Base-by-base conservation (phyloP, 768 basidiomycete species). In the Suillus tomentosus region DNA sequence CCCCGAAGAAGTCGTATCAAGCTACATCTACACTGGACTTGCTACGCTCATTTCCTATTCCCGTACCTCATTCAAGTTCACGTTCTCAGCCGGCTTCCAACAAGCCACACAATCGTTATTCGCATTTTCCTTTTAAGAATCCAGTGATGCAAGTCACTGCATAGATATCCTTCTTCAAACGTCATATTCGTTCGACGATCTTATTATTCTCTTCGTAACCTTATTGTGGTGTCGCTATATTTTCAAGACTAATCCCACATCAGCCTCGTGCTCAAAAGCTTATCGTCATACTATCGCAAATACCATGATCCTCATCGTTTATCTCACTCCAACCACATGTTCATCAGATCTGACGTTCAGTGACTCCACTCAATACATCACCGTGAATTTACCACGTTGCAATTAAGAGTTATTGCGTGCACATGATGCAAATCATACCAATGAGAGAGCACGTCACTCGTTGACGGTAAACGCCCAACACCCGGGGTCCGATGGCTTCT, bases 1-100 rank as follows among this genome's bases (percentile, higher is more conserved):
- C 70, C 14, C 34, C 69, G 7, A 74, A 76, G 31, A 76, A 63
- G 48, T 64, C 75, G 17, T 70, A 75, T 39, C 60, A 65, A 11
- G 8, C 64, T 27, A 31, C 70, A n/a, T 73, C 80, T 22, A 77
- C 79, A 8, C 73, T 79, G 51, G 84, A 85, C 1, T 66, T 85
- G 3, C 76, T 85, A 34, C 76, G 79, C 57, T 74, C 82, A 17
- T 85, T 85, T 58, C 84, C 84, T 34, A 69, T 85, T 65, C 82
- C 84, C 14, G 62, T 78, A 43, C 71, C 78, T 34, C 73, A 69
- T 57, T 62, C 71, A 1, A 60, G 65, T 64, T 64, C 68, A 14
- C 37, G 61, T 64, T 39, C 62, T 47, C 74, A 64, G 61, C 53
- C 64, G 64, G 64, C 50, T 34, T 70, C 65, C 50, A 70, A 74